Base-by-base conservation (phyloP, 2,329 filamentous ascomycete genomes). In the Exophiala bonariae region DNA sequence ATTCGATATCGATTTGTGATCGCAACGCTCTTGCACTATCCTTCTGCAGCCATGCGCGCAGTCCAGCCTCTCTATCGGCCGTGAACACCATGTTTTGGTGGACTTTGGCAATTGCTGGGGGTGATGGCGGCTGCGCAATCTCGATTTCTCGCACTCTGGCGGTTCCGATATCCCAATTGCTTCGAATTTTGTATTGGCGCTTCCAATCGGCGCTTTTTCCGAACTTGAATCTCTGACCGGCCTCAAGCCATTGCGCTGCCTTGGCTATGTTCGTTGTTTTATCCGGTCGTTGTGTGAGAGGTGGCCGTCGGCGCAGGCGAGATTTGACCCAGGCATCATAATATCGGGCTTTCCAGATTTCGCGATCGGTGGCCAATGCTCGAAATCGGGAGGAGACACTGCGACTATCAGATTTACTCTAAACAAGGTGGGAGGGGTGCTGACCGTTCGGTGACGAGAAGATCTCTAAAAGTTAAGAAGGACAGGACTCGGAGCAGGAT, bases 261-360 rank as follows among this genome's bases (percentile, higher is more conserved):
- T 73, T 78, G 3, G 78, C 79, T 1, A 77, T 77, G 54, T 79
- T 82, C 37, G 18, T 37, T 13, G 33, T 30, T 4, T 26, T 44
- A 11, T 50, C 42, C 17, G 32, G 22, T n/a, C 22, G 34, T 33
- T 40, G 19, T 4, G 9, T 30, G 67, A 66, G 7, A 9, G 41
- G 38, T 14, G 36, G 20, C 2, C 46, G 46, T 14, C 49, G n/a
- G n/a, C n/a, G 49, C 28, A 44, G 18, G 13, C 54, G 51, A 40
- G 45, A 28, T 32, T 43, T 37, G 26, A 49, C 39, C 45, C 49
- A 97, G 53, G 86, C 84, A 19, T 82, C 78, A 69, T 95, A 96
- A 69, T 96, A 99, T 40, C 89, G 81, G 11, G 80, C 79, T 66
- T 92, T 93, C 93, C 93, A 99, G 47, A 97, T 73, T 64, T 96